phyloP scores from a whole-genome alignment of 768 basidiomycete species.

The Podaxis carcinomalis region DNA sequence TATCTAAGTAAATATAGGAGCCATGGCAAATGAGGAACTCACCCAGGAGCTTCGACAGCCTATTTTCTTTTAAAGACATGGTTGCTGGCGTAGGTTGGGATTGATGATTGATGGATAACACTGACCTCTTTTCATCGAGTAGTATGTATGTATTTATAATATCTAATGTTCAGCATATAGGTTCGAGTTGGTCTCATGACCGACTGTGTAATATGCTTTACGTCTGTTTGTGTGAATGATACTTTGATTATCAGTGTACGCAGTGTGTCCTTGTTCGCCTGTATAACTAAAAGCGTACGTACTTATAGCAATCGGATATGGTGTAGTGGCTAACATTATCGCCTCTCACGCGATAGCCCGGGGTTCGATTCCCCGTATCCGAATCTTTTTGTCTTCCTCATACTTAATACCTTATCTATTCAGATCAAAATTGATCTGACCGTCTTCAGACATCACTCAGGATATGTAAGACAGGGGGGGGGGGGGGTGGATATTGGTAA shows the following conservation, averaged over 20 bases:
- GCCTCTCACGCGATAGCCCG: conserved; percentile 16
- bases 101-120: background rate
- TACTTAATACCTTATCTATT: background rate
- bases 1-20: background rate
- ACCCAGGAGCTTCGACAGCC: conserved; percentile 3
- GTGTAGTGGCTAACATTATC: conserved; percentile 19
- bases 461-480: background rate
- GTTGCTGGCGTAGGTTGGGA: background rate
- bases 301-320: conserved; percentile 12
- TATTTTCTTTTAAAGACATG: conserved; percentile 3
- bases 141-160: too few species aligned
- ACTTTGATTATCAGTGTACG: too few species aligned
- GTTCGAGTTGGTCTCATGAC: too few species aligned
- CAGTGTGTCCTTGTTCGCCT: too few species aligned
- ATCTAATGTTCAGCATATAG: too few species aligned
- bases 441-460: background rate
- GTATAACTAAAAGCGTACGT: background rate
- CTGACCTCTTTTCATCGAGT: too few species aligned
- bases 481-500: background rate
- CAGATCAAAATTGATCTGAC: background rate
- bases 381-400: background rate
- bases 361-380: conserved; percentile 10
- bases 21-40: background rate
- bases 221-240: too few species aligned
- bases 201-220: too few species aligned